phyloP scores from a whole-genome alignment of 495 filamentous ascomycete genomes.

The Ramalina intermedia region DNA sequence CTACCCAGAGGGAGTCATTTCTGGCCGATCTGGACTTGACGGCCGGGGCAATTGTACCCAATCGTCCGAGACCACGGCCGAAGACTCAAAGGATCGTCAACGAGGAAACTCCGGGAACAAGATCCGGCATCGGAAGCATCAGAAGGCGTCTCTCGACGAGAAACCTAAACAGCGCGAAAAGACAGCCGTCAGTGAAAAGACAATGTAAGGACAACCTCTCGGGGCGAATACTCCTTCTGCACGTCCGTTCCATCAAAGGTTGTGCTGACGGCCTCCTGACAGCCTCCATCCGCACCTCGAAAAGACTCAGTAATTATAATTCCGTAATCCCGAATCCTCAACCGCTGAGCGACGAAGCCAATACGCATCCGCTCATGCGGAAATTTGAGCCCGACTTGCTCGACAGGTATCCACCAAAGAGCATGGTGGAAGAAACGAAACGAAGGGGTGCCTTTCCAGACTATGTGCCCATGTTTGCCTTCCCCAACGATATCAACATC shows the following conservation, averaged over 20 bases:
- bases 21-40: slow-evolving; percentile 82
- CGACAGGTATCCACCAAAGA: slow-evolving; percentile 80
- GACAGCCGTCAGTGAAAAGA: slow-evolving; percentile 64
- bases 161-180: slow-evolving; percentile 90
- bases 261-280: background rate
- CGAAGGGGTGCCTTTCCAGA: slow-evolving; percentile 83
- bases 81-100: slow-evolving; percentile 68
- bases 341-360: slow-evolving; percentile 73
- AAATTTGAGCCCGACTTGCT: slow-evolving; percentile 88
- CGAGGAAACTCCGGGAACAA: slow-evolving; percentile 47
- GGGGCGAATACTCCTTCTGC: background rate
- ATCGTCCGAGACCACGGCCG: slow-evolving; percentile 52
- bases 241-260: slow-evolving; percentile 10
- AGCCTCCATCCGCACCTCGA: slow-evolving; percentile 85
- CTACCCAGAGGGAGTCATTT: slow-evolving; percentile 84
- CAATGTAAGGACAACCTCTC: slow-evolving; percentile 44
- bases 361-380: slow-evolving; percentile 89
- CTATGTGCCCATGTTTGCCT: slow-evolving; percentile 98
- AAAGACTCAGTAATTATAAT: slow-evolving; percentile 90
- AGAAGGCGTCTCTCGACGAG: slow-evolving; percentile 74
- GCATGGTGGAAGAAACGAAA: slow-evolving; percentile 65
- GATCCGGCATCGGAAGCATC: slow-evolving; percentile 58
- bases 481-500: slow-evolving; percentile 94
- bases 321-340: slow-evolving; percentile 91
- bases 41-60: slow-evolving; percentile 63